Evolutionary conservation across 371 early-diverging fungal genomes (phyloP), one percentile per base, ranked within the genome.

Genomic region (Apophysomyces trapeziformis): DNA sequence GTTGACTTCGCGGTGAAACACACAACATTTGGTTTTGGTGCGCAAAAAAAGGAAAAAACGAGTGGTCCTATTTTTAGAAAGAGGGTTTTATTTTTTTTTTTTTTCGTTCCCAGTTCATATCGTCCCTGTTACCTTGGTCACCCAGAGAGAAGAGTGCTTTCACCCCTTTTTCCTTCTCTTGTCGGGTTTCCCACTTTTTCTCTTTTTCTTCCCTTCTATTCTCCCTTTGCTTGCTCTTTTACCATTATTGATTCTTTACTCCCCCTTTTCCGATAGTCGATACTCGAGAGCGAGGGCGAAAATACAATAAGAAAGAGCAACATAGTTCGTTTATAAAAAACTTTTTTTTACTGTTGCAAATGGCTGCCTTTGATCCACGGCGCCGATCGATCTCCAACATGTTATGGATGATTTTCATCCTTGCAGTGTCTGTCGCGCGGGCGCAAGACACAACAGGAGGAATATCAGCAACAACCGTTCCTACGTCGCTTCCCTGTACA

Each of bases 171-270:
- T 45, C 59, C 57, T 7, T 37, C 54, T 65, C 21, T 38, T 64
- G 37, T 67, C 60, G 60, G 45, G 26, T 61, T 32, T 67, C 44
- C 61, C 56, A 50, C 36, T 46, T 58, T 37, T 0, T 58, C 18
- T 44, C 32, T 18, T 36, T 46, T 18, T 58, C 8, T 58, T 50
- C n/a, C 21, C 21, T 21, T 47, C n/a, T 18, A 7, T 21, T 5
- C 32, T 21, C 11, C 16, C 54, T 50, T 45, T 45, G 32, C 32
- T 26, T 26, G 32, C 32, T 26, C 32, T 26, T 26, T 26, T 26
- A 26, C 3, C 2, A 26, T 26, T 26, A 26, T 26, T 26, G 32
- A 26, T 26, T 3, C 21, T 21, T 21, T 50, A 6, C 54, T 21
- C 21, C 54, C 21, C 54, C 1, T 26, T 50, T 50, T 21, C 21